Evolutionary conservation across 2,329 filamentous ascomycete genomes (phyloP).

Genomic region (Penicillium brasilianum): DNA sequence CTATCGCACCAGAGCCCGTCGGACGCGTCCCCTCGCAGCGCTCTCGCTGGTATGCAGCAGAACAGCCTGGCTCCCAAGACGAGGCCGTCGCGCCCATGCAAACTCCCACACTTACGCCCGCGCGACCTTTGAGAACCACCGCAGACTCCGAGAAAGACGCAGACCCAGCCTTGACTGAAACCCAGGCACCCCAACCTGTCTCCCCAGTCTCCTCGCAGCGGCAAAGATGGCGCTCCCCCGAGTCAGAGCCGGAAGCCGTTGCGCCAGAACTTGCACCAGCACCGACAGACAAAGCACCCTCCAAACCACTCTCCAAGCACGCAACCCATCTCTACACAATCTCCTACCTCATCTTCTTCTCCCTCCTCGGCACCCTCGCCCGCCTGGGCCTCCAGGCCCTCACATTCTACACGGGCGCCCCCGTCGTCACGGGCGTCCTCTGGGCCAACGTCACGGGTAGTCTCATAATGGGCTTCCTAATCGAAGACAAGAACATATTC

Average conservation of each 20-base stretch:
- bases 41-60: neutral
- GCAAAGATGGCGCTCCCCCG: slow-evolving; percentile 48
- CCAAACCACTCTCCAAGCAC: slow-evolving; percentile 51
- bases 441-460: slow-evolving; percentile 90
- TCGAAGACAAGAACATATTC: slow-evolving; percentile 79
- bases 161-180: slow-evolving; percentile 32
- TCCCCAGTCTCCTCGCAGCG: slow-evolving; percentile 46
- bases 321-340: slow-evolving; percentile 71
- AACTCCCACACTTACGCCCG: neutral
- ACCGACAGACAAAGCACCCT: slow-evolving; percentile 14
- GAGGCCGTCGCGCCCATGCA: neutral
- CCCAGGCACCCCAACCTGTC: slow-evolving; percentile 49
- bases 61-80: neutral
- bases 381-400: slow-evolving; percentile 79
- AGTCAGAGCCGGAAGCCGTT: slow-evolving; percentile 26
- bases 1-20: neutral
- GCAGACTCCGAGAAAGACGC: slow-evolving; percentile 18
- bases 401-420: slow-evolving; percentile 78
- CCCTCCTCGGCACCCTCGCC: slow-evolving; percentile 81
- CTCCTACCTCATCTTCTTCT: slow-evolving; percentile 84
- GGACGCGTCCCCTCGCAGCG: neutral
- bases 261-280: slow-evolving; percentile 22
- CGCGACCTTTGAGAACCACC: neutral
- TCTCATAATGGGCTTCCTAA: slow-evolving; percentile 81
- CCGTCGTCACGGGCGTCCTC: slow-evolving; percentile 73